phyloP scores from a whole-genome alignment of 805 yeast species.

The Candida wancherniae region DNA sequence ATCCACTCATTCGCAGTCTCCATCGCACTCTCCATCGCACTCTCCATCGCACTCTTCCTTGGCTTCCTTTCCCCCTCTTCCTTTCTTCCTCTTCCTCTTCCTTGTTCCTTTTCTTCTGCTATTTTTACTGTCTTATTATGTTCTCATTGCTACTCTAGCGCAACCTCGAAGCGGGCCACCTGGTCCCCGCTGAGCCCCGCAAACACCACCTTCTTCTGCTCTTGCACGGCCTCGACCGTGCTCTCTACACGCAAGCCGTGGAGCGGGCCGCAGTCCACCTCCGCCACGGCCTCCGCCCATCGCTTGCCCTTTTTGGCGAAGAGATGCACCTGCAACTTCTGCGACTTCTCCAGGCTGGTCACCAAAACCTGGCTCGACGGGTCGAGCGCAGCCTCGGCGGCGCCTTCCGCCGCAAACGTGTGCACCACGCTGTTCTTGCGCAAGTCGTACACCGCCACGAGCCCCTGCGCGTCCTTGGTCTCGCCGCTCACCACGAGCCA shows the following conservation, averaged over 20 bases:
- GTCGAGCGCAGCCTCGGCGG: slow-evolving; percentile 27
- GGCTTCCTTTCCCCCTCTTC: no score
- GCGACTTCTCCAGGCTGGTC: slow-evolving; percentile 13
- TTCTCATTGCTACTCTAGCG: background rate
- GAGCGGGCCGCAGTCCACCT: slow-evolving; percentile 4
- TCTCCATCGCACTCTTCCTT: no score
- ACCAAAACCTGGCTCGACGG: slow-evolving; percentile 32
- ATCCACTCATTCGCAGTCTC: no score
- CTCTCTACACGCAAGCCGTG: slow-evolving; percentile 4
- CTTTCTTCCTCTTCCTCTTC: no score
- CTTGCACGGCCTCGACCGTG: slow-evolving; percentile 6
- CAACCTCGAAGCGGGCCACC: slow-evolving; percentile 4
- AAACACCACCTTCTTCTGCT: slow-evolving; percentile 5
- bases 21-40: no score
- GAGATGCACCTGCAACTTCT: slow-evolving; percentile 26
- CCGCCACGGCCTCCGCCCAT: slow-evolving; percentile 22
- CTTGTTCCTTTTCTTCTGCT: no score
- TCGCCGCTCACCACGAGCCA: slow-evolving; percentile 41
- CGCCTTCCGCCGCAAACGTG: slow-evolving; percentile 11
- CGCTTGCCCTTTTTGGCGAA: slow-evolving; percentile 37
- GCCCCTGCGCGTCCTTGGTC: slow-evolving; percentile 21
- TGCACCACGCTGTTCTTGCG: slow-evolving; percentile 34
- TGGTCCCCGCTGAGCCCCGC: slow-evolving; percentile 6
- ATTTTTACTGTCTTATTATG: no score
- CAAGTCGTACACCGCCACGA: slow-evolving; percentile 47